Evolutionary conservation across 192 early-diverging fungal genomes (phyloP), one percentile per base, ranked within the genome.

Genomic region (Lobosporangium transversale): DNA sequence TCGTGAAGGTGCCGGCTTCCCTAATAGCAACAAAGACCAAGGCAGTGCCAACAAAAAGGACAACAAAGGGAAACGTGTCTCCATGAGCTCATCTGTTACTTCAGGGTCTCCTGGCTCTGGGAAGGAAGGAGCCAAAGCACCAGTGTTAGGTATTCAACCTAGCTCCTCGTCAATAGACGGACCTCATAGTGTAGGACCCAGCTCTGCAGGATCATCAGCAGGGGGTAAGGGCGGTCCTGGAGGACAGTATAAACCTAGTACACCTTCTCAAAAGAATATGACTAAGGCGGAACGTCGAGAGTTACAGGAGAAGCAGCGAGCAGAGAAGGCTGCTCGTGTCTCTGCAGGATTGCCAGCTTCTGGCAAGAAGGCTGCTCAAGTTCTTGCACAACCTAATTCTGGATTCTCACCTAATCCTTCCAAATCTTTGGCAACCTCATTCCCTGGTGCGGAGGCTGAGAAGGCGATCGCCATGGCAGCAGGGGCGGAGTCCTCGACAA

Each of bases 231-330:
- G 51, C 8, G 29, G 18, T 29, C 2, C 51, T 53, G 55, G 69
- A 7, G 73, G 64, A 48, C 31, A 57, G 0, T 52, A 66, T 12
- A 67, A 67, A 37, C 73, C 73, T n/a, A 45, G 44, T 15, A 65
- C 58, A 1, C 73, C 73, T 18, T 76, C 73, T 36, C 73, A 76
- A 57, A 76, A 76, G 35, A 67, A 63, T 37, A 90, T 94, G 92
- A 95, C 93, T 24, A 97, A 95, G 62, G 93, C 93, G 26, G 94
- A 98, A 84, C 87, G 94, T 53, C 87, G 94, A 30, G 95, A 89
- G 17, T 58, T 92, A 54, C 94, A 97, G 74, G 93, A 98, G 66
- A 76, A 86, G 37, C 91, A 95, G 79, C 84, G 90, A 32, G 89
- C 88, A n/a, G 94, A 88, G 55, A 95, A 98, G 83, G 58, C 85